phyloP scores from a whole-genome alignment of 768 basidiomycete species.

The Russula sp. region DNA sequence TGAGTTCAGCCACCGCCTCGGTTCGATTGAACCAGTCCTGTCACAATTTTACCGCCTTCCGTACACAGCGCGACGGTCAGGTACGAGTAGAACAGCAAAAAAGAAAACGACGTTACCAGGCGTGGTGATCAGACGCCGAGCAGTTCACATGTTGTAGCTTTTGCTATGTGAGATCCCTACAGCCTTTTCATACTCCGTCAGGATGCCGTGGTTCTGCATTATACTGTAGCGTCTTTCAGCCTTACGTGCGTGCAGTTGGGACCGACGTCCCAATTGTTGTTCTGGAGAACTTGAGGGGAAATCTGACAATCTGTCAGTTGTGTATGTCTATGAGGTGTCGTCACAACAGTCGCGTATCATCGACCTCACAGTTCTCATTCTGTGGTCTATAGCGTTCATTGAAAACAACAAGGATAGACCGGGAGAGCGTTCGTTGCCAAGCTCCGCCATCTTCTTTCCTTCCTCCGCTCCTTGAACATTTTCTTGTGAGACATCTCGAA shows the following conservation, averaged over 20 bases:
- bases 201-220: no score
- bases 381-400: background rate
- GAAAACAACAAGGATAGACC: background rate
- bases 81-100: background rate
- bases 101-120: background rate
- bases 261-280: background rate
- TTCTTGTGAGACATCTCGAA: background rate
- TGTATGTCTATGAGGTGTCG: background rate
- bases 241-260: no score
- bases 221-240: no score
- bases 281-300: background rate
- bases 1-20: background rate
- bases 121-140: background rate
- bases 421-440: background rate
- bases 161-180: no score
- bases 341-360: background rate
- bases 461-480: background rate
- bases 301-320: background rate
- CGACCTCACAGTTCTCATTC: background rate
- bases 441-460: background rate
- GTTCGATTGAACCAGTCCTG: background rate
- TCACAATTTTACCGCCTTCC: background rate
- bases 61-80: background rate
- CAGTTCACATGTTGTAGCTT: no score
- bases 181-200: background rate